These are phyloP conservation scores for Atkinsonella hypoxylon DNA, from an alignment of 2,329 filamentous ascomycete species.

Conservation along the genomic window DNA sequence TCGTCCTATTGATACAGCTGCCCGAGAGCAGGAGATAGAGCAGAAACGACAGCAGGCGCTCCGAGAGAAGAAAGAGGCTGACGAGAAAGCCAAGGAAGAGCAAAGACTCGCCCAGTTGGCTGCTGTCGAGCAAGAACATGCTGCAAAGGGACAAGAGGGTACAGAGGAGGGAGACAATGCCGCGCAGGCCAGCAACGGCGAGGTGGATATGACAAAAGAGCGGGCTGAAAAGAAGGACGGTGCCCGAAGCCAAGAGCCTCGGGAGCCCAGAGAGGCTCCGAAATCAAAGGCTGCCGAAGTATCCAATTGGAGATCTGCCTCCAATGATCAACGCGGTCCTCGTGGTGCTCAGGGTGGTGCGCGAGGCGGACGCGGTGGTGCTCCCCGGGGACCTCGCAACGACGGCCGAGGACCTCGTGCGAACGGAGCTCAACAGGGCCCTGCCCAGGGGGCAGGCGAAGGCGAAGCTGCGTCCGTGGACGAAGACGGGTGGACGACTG, in stretches of 20 bases:
- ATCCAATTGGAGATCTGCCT: constrained; percentile 47
- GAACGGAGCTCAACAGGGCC: constrained; percentile 34
- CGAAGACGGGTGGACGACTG: constrained; percentile 55
- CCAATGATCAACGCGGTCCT: constrained; percentile 35
- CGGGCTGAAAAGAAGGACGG: constrained; percentile 35
- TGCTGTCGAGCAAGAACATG: constrained; percentile 35
- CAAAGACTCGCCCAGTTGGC: constrained; percentile 48
- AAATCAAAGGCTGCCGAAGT: constrained; percentile 46
- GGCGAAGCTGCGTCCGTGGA: constrained; percentile 26
- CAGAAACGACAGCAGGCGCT: constrained; percentile 67
- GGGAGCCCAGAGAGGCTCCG: constrained; percentile 30
- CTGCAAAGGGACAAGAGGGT: constrained; percentile 20
- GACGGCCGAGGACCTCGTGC: constrained; percentile 32
- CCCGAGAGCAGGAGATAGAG: constrained; percentile 80
- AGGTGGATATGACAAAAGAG: constrained; percentile 5
- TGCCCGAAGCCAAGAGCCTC: constrained; percentile 25
- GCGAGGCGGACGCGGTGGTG: constrained; percentile 20
- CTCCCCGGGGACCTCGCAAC: constrained; percentile 30
- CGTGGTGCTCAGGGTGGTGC: constrained; percentile 30
- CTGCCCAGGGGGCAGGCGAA: constrained; percentile 18
- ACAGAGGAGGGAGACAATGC: constrained; percentile 22
- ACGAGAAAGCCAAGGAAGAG: constrained; percentile 76
- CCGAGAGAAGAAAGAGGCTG: constrained; percentile 74
- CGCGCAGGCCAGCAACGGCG: constrained; percentile 20
- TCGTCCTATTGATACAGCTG: constrained; percentile 83